These are phyloP conservation scores for Lycium barbarum DNA, from an alignment of 257 asterid genomes.

Conservation along the genomic window DNA sequence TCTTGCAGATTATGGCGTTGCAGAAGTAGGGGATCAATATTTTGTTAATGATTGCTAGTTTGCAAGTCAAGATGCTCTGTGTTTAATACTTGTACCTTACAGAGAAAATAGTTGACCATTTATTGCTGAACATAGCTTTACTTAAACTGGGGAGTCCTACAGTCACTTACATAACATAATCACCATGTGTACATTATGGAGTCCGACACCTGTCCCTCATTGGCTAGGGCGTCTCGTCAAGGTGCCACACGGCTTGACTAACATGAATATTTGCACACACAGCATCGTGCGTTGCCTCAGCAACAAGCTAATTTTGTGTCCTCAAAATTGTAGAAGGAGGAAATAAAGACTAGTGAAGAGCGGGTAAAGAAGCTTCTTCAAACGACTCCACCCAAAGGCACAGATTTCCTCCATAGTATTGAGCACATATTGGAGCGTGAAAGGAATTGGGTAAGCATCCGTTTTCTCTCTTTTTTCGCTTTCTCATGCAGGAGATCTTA, in stretches of 20 bases:
- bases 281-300: not conserved
- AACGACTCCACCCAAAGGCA: slow-evolving; percentile 92
- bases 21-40: slow-evolving; percentile 16
- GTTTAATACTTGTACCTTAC: not conserved
- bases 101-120: slow-evolving; percentile 12
- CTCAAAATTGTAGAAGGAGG: slow-evolving; percentile 74
- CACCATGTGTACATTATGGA: not conserved
- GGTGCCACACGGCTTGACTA: not conserved
- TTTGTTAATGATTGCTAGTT: slow-evolving; percentile 19
- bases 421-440: slow-evolving; percentile 98
- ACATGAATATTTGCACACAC: not conserved
- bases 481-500: not conserved
- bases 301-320: slow-evolving; percentile 28
- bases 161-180: not conserved
- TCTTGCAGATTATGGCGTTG: slow-evolving; percentile 19
- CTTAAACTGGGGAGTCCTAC: not conserved
- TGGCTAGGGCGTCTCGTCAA: not conserved
- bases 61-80: slow-evolving; percentile 20
- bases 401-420: slow-evolving; percentile 83
- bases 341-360: slow-evolving; percentile 78
- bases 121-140: slow-evolving; percentile 24
- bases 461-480: slow-evolving; percentile 28
- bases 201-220: not conserved
- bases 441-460: slow-evolving; percentile 86
- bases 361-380: slow-evolving; percentile 91